phyloP scores from a whole-genome alignment of 129 eudicot genomes.

The Flaveria bidentis region DNA sequence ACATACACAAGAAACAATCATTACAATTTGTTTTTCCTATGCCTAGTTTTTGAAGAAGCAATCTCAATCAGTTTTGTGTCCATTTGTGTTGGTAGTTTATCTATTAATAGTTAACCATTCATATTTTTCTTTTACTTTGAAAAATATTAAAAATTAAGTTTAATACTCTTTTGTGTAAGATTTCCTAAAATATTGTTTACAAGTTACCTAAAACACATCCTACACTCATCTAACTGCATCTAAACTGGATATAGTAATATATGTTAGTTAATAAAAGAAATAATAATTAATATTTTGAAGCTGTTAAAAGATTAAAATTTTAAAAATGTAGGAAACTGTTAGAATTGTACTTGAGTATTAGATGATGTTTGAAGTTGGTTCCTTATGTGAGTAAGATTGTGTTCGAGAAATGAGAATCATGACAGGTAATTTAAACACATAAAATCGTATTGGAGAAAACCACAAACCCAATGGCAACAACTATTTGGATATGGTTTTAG shows the following conservation, averaged over 20 bases:
- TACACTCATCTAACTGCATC: not conserved
- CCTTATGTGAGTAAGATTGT: not conserved
- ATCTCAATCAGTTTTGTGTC: not conserved
- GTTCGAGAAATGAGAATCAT: not conserved
- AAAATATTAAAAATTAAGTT: no score
- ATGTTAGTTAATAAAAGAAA: not conserved
- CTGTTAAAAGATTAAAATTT: not conserved
- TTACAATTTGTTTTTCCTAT: not conserved
- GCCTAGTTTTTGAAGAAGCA: not conserved
- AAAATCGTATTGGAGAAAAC: not conserved
- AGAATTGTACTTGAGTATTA: not conserved
- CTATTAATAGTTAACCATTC: no score
- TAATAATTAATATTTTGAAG: not conserved
- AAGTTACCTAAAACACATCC: not conserved
- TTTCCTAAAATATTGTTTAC: not conserved
- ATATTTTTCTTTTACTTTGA: no score
- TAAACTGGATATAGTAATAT: not conserved
- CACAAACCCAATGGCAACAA: not conserved
- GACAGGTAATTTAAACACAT: not conserved
- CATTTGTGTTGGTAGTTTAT: not conserved
- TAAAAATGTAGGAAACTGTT: not conserved
- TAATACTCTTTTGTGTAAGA: not conserved
- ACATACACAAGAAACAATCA: not conserved
- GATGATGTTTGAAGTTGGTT: not conserved
- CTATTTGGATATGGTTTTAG: not conserved